Conservation (phyloP, 2,329 filamentous ascomycete genomes). For the Epichloe baconii region DNA sequence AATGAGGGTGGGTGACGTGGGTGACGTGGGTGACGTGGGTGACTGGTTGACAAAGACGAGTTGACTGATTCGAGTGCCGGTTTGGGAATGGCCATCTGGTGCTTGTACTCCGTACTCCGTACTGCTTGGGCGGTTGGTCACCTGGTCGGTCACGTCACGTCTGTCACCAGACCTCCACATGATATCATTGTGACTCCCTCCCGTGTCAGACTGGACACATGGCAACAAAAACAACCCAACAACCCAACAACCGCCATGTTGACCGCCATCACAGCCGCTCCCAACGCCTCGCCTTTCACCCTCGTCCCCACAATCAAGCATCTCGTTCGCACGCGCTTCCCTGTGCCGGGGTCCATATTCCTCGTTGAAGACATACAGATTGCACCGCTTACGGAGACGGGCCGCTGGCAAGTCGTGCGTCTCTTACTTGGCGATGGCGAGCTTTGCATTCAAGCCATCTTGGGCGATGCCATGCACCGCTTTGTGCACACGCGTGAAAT, state of each 20-base stretch:
- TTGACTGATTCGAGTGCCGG: no score
- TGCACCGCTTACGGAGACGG: slow-evolving; percentile 20
- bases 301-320: slow-evolving; percentile 31
- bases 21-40: no score
- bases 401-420: slow-evolving; percentile 30
- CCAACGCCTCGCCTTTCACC: slow-evolving; percentile 14
- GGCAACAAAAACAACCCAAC: background rate
- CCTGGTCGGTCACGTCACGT: no score
- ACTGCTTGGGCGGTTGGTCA: no score
- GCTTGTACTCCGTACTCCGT: no score
- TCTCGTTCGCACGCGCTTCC: slow-evolving; percentile 34
- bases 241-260: background rate
- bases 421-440: slow-evolving; percentile 39
- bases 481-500: slow-evolving; percentile 34
- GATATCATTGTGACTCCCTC: no score
- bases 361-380: slow-evolving; percentile 34
- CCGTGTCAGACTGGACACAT: no score
- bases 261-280: slow-evolving; percentile 13
- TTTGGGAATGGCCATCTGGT: no score
- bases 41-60: no score
- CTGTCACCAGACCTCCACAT: no score
- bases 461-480: slow-evolving; percentile 32
- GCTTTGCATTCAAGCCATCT: slow-evolving; percentile 40
- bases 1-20: background rate
- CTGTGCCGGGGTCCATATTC: slow-evolving; percentile 34